Evolutionary conservation across 2,329 filamentous ascomycete genomes (phyloP).

Genomic region (Fusarium algeriense): DNA sequence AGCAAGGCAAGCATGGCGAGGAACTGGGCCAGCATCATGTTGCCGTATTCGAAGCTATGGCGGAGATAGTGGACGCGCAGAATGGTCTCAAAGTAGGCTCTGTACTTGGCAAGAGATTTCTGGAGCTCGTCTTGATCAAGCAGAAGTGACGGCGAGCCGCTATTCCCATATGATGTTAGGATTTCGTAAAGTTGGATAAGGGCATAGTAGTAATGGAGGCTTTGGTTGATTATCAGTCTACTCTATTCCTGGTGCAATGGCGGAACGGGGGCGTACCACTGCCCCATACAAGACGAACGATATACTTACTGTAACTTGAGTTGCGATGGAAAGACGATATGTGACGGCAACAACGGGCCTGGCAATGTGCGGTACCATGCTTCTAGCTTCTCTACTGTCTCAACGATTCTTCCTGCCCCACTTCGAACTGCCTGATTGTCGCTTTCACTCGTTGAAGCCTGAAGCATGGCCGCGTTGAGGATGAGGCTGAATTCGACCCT

Average conservation of each 20-base stretch:
- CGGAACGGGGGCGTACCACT: not conserved
- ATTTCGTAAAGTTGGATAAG: constrained; percentile 5
- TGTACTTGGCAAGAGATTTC: not conserved
- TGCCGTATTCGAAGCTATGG: constrained; percentile 21
- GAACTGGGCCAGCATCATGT: constrained; percentile 19
- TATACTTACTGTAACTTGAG: constrained; percentile 19
- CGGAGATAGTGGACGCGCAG: constrained; percentile 27
- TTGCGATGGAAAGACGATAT: constrained; percentile 15
- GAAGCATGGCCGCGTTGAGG: not conserved
- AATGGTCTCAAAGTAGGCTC: constrained; percentile 19
- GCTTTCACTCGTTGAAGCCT: not conserved
- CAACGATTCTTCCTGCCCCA: not conserved
- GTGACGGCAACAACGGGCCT: not conserved
- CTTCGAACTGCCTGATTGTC: not conserved
- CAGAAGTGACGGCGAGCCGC: too few species aligned
- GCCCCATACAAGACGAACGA: not conserved
- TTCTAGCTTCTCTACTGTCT: not conserved
- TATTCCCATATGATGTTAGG: not conserved
- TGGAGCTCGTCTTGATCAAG: not conserved
- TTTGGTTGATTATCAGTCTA: not conserved
- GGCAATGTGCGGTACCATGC: not conserved
- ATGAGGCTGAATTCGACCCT: not conserved
- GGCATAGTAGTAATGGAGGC: constrained; percentile 1
- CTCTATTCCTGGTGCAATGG: not conserved
- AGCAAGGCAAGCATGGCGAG: constrained; percentile 10